phyloP scores from a whole-genome alignment of 179 eudicot genomes.

The Patellifolia procumbens region DNA sequence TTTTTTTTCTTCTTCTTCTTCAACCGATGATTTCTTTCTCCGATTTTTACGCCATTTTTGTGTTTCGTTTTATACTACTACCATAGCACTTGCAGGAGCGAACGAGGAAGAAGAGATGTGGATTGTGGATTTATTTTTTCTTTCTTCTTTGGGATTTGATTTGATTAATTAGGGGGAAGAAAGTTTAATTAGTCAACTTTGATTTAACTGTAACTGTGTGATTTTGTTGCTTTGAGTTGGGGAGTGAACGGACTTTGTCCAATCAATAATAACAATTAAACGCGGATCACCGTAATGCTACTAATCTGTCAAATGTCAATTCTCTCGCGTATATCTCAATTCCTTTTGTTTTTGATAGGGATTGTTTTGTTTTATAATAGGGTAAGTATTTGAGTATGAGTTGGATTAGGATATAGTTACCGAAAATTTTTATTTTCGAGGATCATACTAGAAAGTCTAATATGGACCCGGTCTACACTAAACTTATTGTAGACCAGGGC shows the following conservation, averaged over 20 bases:
- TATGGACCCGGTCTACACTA: too few species aligned
- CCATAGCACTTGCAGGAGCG: background rate
- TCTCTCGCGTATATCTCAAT: too few species aligned
- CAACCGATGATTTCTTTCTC: conserved; percentile 13
- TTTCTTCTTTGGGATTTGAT: background rate
- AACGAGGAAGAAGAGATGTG: conserved; percentile 4
- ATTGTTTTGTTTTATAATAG: too few species aligned
- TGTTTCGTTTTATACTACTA: background rate
- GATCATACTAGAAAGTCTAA: too few species aligned
- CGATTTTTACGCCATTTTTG: background rate
- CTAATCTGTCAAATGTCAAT: background rate
- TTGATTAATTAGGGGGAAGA: background rate
- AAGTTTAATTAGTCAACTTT: background rate
- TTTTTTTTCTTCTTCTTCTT: background rate
- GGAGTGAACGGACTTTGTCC: background rate
- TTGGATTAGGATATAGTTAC: too few species aligned
- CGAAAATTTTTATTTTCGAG: too few species aligned
- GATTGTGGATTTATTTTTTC: background rate
- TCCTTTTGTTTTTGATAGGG: too few species aligned
- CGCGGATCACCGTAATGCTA: background rate
- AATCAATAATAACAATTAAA: background rate
- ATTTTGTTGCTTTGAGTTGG: background rate
- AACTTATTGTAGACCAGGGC: too few species aligned
- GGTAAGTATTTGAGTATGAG: too few species aligned
- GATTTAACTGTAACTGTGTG: background rate